A percentile compares a stretch with the other conserved stretches of the same genome.
These are phyloP conservation scores for Malassezia nana DNA, from an alignment of 1,284 basidiomycete species.

Conservation along the genomic window DNA sequence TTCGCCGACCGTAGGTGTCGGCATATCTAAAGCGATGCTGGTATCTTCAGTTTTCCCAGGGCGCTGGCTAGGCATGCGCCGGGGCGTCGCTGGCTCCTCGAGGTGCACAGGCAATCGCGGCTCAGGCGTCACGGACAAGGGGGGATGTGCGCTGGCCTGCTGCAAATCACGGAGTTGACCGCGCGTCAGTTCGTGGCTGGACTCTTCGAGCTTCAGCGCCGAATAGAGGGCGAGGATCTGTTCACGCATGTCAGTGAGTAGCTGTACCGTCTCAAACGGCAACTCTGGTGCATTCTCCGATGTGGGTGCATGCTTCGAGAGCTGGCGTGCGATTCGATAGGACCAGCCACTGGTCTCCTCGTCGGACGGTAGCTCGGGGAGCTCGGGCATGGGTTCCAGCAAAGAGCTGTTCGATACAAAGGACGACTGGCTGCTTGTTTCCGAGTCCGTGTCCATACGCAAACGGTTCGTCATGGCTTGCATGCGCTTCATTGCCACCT, in stretches of 20 bases:
- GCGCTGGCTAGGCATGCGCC: not conserved
- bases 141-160: not conserved
- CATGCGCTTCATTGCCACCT: conserved; percentile 26
- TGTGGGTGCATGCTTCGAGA: conserved; percentile 12
- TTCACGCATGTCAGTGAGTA: conserved; percentile 45
- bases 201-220: conserved; percentile 41
- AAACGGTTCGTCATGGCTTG: conserved; percentile 26
- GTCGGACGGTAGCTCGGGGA: conserved; percentile 15
- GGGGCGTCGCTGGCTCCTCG: not conserved
- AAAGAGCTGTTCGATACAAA: not conserved
- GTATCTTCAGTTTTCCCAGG: not conserved
- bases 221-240: conserved; percentile 46
- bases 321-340: conserved; percentile 19
- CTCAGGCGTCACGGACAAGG: not conserved
- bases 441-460: conserved; percentile 8
- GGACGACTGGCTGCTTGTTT: not conserved
- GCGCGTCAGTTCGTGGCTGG: conserved; percentile 30
- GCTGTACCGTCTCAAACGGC: conserved; percentile 33
- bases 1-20: not conserved
- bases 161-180: conserved; percentile 14
- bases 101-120: not conserved
- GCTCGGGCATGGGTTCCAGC: conserved; percentile 3
- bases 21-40: not conserved
- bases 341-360: conserved; percentile 21
- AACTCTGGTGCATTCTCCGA: conserved; percentile 11